Conservation (phyloP, 1,139 yeast genomes). For the Debaryomyces sp. region DNA sequence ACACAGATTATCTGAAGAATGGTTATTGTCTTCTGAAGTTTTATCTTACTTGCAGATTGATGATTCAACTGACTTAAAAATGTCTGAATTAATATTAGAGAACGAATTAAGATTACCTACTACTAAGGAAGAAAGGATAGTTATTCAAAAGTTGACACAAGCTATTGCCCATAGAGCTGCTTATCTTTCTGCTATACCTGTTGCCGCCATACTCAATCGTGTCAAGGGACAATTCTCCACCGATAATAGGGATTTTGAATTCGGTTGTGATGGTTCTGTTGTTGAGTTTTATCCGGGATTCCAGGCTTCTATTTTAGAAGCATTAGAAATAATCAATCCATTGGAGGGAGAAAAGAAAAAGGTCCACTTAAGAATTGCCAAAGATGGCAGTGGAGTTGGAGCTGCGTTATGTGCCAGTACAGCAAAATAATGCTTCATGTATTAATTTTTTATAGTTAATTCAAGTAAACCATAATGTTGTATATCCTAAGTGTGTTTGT, state of each 20-base stretch:
- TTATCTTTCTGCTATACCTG: conserved; percentile 80
- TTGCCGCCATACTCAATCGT: conserved; percentile 67
- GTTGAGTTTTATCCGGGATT: conserved; percentile 91
- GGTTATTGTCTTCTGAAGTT: conserved; percentile 80
- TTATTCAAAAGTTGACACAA: conserved; percentile 70
- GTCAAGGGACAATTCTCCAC: conserved; percentile 48
- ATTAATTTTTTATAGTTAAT: no score
- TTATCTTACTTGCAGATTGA: conserved; percentile 84
- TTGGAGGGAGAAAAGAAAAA: conserved; percentile 73
- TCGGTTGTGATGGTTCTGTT: conserved; percentile 95
- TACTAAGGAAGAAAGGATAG: conserved; percentile 64
- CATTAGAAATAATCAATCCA: conserved; percentile 67
- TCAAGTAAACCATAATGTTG: no score
- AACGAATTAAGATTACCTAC: conserved; percentile 70
- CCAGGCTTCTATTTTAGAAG: conserved; percentile 74
- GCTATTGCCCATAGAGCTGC: conserved; percentile 88
- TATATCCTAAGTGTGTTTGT: no score
- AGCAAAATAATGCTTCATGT: conserved; percentile 13
- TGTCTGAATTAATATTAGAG: conserved; percentile 65
- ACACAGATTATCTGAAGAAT: conserved; percentile 70
- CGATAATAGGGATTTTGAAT: conserved; percentile 71
- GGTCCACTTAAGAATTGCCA: conserved; percentile 75
- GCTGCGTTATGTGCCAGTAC: conserved; percentile 86
- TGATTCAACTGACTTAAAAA: conserved; percentile 66
- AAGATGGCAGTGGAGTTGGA: conserved; percentile 96